Base-by-base conservation (phyloP, 2,329 filamentous ascomycete genomes). In the Pyrenophora tritici-repentis region DNA sequence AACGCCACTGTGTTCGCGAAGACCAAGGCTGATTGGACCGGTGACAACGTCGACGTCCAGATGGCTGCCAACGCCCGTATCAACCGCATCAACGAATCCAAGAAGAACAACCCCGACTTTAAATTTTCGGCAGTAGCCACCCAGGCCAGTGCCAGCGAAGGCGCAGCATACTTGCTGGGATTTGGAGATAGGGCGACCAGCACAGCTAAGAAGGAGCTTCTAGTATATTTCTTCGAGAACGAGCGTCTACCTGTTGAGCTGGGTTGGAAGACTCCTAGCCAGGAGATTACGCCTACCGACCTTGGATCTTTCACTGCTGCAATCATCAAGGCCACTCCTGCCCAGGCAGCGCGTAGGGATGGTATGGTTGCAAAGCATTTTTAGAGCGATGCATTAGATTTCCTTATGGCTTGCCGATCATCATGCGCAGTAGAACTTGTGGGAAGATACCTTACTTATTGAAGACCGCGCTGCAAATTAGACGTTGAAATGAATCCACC, bases 1-100 rank as follows among this genome's bases (percentile, higher is more conserved):
- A 81, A 83, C 66, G 64, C 75, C 26, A 76, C 73, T 6, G 62
- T 81, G 58, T 83, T 82, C 62, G 74, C 77, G 35, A 65, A 76
- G 50, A 77, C 77, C 0, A 69, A 56, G 32, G 50, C 59, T 3
- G 82, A 41, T 32, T 51, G 37, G 37, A 51, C 48, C 3, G 37
- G 31, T 0, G 36, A 45, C 0, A 3, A 20, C 2, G 47, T 51
- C 18, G 31, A 18, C 24, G 12, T 51, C 3, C 43, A 51, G 10
- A 51, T 51, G 48, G 48, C 42, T 2, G 48, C 48, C 12, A 47
- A 51, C 14, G 48, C 42, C 2, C 48, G 48, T 9, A 42, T 51
- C 8, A 37, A 37, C 13, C 48, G 48, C 13, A 47, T 47, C 31
- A 29, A 47, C 24, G 48, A 51, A 8, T 51, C 48, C 4, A 22